phyloP scores from a whole-genome alignment of 1,284 basidiomycete genomes.

The Ceratobasidium sp. region DNA sequence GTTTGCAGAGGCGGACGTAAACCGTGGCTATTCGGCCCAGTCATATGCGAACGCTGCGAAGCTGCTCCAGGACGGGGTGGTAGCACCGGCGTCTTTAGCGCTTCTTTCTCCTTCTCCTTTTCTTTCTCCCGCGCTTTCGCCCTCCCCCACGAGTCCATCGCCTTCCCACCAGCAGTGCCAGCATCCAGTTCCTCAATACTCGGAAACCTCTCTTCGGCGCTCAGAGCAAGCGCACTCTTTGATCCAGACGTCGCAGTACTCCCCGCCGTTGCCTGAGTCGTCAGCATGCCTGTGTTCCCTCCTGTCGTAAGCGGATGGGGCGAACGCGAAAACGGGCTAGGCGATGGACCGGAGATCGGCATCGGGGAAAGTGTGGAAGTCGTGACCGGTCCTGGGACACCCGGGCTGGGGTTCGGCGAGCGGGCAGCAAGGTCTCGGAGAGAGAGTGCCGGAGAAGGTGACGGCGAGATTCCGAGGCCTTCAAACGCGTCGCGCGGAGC shows the following conservation, averaged over 20 bases:
- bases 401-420: slow-evolving; percentile 49
- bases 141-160: slow-evolving; percentile 8
- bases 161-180: slow-evolving; percentile 46
- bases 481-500: slow-evolving; percentile 73
- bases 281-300: slow-evolving; percentile 22
- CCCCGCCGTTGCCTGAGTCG: slow-evolving; percentile 37
- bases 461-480: slow-evolving; percentile 65
- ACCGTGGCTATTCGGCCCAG: slow-evolving; percentile 23
- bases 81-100: slow-evolving; percentile 15
- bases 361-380: slow-evolving; percentile 60
- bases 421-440: slow-evolving; percentile 34
- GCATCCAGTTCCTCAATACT: slow-evolving; percentile 81
- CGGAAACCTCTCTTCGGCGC: slow-evolving; percentile 76
- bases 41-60: slow-evolving; percentile 33
- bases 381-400: slow-evolving; percentile 52
- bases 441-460: slow-evolving; percentile 37
- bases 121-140: slow-evolving; percentile 12
- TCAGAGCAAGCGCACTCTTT: slow-evolving; percentile 41
- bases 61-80: slow-evolving; percentile 29
- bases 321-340: slow-evolving; percentile 38
- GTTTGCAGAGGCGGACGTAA: slow-evolving; percentile 29
- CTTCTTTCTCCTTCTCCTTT: slow-evolving; percentile 16
- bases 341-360: slow-evolving; percentile 51
- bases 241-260: slow-evolving; percentile 23
- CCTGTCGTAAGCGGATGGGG: slow-evolving; percentile 39